Evolutionary conservation across 1,139 yeast genomes (phyloP).

Genomic region (Saccharomyces uvarum): DNA sequence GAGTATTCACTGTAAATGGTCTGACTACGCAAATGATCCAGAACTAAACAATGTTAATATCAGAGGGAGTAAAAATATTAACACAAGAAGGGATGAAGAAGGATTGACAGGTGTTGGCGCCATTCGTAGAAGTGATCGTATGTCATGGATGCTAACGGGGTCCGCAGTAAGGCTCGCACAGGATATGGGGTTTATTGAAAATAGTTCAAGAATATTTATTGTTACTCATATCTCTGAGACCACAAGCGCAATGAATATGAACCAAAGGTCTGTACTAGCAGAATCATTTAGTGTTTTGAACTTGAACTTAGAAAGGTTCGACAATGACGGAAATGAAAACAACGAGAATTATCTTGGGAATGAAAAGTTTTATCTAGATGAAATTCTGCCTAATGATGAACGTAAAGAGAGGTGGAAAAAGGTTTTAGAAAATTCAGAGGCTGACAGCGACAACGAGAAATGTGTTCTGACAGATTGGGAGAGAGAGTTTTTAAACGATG

Average conservation of each 20-base stretch:
- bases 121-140: constrained; percentile 75
- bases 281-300: constrained; percentile 60
- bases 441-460: constrained; percentile 19
- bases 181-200: constrained; percentile 74
- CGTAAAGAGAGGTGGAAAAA: constrained; percentile 28
- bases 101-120: constrained; percentile 74
- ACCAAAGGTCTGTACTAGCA: constrained; percentile 60
- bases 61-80: constrained; percentile 9
- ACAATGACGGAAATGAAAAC: constrained; percentile 32
- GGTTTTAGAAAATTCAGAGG: constrained; percentile 15
- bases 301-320: constrained; percentile 26
- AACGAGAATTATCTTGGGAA: constrained; percentile 39
- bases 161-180: constrained; percentile 81
- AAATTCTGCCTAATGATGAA: constrained; percentile 24
- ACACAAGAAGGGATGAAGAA: constrained; percentile 34
- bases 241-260: constrained; percentile 62
- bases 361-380: constrained; percentile 20
- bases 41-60: constrained; percentile 11
- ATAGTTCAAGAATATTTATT: constrained; percentile 62
- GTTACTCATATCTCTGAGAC: constrained; percentile 85
- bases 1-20: constrained; percentile 84
- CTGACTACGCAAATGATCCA: constrained; percentile 65
- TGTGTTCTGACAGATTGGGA: constrained; percentile 29
- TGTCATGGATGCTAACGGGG: constrained; percentile 93
- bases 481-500: constrained; percentile 29